Base-by-base conservation (phyloP, 2,329 filamentous ascomycete species). In the Paradendryphiella salina region DNA sequence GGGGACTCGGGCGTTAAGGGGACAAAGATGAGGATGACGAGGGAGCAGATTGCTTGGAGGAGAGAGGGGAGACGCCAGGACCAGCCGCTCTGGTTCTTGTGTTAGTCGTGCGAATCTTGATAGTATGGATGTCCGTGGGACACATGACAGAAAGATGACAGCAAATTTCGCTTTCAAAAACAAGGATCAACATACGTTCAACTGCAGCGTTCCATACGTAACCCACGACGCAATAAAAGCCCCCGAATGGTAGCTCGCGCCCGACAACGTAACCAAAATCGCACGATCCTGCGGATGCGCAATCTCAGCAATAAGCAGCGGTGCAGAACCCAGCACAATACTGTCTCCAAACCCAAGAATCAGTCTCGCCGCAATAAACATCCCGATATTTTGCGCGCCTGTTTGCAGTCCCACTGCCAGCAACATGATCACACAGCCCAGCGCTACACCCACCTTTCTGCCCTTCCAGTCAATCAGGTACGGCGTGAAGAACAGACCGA, bases 1-100 rank as follows among this genome's bases (percentile, higher is more conserved):
- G 83, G 84, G 1, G 77, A 82, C 56, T 86, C 84, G 0, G 83
- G 83, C 6, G 82, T 75, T 37, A 52, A 57, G 17, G 34, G 58
- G 5, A 61, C 46, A 46, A 55, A 59, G 5, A 66, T 41, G n/a
- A 81, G 69, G 51, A 80, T 74, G 64, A 70, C 61, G 8, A 74
- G 46, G 6, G 75, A 75, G 10, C 76, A 79, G 4, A 76, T 51
- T 29, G 76, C 72, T 58, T 83, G 81, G 0, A 83, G 59, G 3
- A 82, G 67, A 1, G 76, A 78, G 0, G 80, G 81, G 5, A 80
- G 71, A 32, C 77, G 70, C 80, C 59, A 63, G 17, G 75, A 73
- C 79, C 78, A 81, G 65, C 80, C 77, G 40, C 49, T 83, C 52
- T 52, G 35, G 29, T 14, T 13, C 2, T 10, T 10, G 32, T 47